phyloP scores from a whole-genome alignment of 768 basidiomycete genomes.

The Sistotremastrum niveocremeum region DNA sequence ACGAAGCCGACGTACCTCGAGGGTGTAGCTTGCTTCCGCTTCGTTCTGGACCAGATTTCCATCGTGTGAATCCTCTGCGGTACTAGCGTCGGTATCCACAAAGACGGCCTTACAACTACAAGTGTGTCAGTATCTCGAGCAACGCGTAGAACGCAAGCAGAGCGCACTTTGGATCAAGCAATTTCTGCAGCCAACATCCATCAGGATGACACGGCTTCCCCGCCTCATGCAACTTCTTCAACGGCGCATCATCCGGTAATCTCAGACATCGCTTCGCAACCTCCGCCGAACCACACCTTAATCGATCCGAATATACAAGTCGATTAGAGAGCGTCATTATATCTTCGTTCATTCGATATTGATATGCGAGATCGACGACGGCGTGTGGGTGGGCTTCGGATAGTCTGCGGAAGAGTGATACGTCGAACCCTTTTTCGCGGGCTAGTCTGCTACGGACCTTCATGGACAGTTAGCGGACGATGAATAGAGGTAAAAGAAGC shows the following conservation, averaged over 20 bases:
- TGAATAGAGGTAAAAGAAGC: neutral
- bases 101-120: constrained; percentile 76
- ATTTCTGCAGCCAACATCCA: constrained; percentile 56
- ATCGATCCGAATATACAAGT: constrained; percentile 67
- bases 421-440: constrained; percentile 73
- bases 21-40: constrained; percentile 39
- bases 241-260: constrained; percentile 33
- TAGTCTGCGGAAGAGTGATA: constrained; percentile 79
- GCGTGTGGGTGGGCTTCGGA: constrained; percentile 79
- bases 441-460: constrained; percentile 76
- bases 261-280: constrained; percentile 48
- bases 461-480: neutral
- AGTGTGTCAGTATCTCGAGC: neutral
- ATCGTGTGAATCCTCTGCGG: constrained; percentile 66
- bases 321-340: constrained; percentile 87
- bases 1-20: constrained; percentile 17
- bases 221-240: constrained; percentile 30
- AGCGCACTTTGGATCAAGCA: constrained; percentile 52
- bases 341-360: constrained; percentile 95
- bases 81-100: constrained; percentile 79
- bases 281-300: constrained; percentile 64
- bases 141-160: neutral
- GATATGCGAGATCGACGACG: constrained; percentile 72
- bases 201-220: constrained; percentile 16
- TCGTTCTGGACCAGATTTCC: constrained; percentile 89